Evolutionary conservation across 768 basidiomycete genomes (phyloP), one percentile per base, ranked within the genome.

Genomic region (Tulasnella sp.): DNA sequence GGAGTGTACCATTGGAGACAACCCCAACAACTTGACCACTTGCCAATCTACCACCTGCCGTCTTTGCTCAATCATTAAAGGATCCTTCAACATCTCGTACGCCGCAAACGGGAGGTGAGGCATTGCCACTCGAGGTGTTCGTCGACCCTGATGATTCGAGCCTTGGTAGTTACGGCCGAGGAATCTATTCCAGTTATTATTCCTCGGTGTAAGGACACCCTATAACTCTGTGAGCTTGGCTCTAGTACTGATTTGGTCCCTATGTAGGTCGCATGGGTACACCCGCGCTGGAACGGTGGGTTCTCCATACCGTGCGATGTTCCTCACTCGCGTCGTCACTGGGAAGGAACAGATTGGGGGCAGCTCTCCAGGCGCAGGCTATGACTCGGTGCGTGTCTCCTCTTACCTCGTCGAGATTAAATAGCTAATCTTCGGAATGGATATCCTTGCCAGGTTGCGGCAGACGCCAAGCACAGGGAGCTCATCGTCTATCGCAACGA

Each of bases 401-500:
- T 23, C 34, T 46, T 14, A n/a, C 19, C 25, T 3, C 25, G 4
- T 8, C 27, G 17, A 5, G 15, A 23, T 17, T 1, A 11, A 29
- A 25, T 11, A 1, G 29, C 25, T n/a, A n/a, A n/a, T n/a, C n/a
- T n/a, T n/a, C n/a, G n/a, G n/a, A n/a, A n/a, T n/a, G n/a, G 17
- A 43, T n/a, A 25, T 43, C 41, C 17, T 43, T 17, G 41, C 41
- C 11, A 53, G 34, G 51, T 39, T 21, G 51, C 34, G 15, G 81
- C 78, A 25, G 76, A 75, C 48, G 67, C 84, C 31, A 84, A 85
- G 63, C 79, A 84, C 46, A 82, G 84, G 62, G 83, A 85, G 62
- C 67, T 83, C 19, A 76, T 85, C 9, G 81, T 84, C 27, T 85
- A 84, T 63, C 69, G 71, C 41, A 82, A 84, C 66, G 80, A 84